Evolutionary conservation across 257 asterid species (phyloP).

Genomic region (Lycium ferocissimum): DNA sequence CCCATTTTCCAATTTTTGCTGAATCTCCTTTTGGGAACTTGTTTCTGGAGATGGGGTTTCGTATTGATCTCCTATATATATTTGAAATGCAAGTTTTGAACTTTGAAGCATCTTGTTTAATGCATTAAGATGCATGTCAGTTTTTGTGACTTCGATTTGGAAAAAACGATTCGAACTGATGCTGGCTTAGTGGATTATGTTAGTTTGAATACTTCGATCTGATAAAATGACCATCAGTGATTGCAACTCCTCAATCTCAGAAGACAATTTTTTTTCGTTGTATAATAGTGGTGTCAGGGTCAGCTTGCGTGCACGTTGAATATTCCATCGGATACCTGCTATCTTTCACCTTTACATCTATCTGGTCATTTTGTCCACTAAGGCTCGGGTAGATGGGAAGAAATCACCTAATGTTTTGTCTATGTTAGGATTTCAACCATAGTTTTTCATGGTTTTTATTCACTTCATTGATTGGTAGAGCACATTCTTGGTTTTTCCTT

Average conservation of each 20-base stretch:
- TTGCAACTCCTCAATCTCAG: neutral
- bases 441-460: neutral
- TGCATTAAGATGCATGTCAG: neutral
- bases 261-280: neutral
- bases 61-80: neutral
- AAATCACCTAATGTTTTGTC: neutral
- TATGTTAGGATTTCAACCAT: neutral
- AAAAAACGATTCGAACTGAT: neutral
- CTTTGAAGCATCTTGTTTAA: constrained; percentile 10
- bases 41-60: neutral
- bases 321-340: neutral
- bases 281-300: neutral
- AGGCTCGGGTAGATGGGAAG: neutral
- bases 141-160: neutral
- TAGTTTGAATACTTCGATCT: neutral
- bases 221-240: neutral
- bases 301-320: neutral
- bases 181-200: neutral
- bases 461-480: neutral
- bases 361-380: neutral
- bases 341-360: neutral
- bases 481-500: neutral
- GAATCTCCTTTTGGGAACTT: neutral
- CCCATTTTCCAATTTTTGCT: constrained; percentile 15
- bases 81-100: constrained; percentile 5